A percentile compares a stretch with the other conserved stretches of the same genome.
Conservation (phyloP, 1,284 basidiomycete species). For the Leccinum insolens region DNA sequence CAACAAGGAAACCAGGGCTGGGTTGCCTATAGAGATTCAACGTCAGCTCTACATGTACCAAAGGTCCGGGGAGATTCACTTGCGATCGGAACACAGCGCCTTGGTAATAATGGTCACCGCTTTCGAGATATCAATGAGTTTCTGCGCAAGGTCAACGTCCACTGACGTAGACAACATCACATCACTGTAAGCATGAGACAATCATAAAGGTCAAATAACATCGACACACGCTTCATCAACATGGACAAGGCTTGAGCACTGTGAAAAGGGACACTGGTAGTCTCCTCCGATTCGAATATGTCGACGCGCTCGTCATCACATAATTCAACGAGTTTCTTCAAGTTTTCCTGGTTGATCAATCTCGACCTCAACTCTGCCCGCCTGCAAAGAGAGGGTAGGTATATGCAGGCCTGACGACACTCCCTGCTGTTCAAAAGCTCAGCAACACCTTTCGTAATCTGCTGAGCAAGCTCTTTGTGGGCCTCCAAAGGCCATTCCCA, state of each 20-base stretch:
- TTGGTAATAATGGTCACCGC: constrained; percentile 22
- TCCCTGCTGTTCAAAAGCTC: too few species aligned
- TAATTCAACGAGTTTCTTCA: too few species aligned
- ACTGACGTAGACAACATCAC: constrained; percentile 15
- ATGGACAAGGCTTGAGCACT: constrained; percentile 32
- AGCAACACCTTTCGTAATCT: too few species aligned
- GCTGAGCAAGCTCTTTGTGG: too few species aligned
- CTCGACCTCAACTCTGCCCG: too few species aligned
- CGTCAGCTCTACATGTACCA: background rate
- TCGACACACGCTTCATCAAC: constrained; percentile 26
- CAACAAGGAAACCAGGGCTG: constrained; percentile 26
- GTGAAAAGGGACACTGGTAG: constrained; percentile 29
- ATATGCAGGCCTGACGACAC: too few species aligned
- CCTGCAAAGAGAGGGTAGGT: too few species aligned
- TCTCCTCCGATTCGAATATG: constrained; percentile 12
- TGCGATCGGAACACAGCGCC: constrained; percentile 21
- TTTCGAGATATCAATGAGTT: constrained; percentile 16
- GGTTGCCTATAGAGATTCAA: constrained; percentile 10
- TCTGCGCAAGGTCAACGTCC: constrained; percentile 11
- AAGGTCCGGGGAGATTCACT: constrained; percentile 1
- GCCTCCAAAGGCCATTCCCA: too few species aligned
- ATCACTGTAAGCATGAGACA: background rate
- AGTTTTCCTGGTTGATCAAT: too few species aligned
- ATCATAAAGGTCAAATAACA: background rate
- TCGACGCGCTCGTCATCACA: constrained; percentile 1